Percentiles rank a stretch among this genome's conserved stretches.
phyloP scores from a whole-genome alignment of 768 basidiomycete species.

The Daedalea quercina region DNA sequence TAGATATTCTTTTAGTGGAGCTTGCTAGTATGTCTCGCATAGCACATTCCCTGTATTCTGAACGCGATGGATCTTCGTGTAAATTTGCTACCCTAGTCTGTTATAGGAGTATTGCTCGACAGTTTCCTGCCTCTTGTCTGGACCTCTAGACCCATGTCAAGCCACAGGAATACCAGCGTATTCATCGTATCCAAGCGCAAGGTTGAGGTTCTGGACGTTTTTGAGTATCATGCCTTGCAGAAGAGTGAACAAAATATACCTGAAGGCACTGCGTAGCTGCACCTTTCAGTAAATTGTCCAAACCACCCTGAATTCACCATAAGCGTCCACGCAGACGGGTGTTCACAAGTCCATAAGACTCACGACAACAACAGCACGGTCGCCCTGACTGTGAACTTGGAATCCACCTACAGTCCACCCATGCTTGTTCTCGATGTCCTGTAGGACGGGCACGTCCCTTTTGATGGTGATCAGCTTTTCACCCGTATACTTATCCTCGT shows the following conservation, averaged over 20 bases:
- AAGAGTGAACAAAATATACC: constrained; percentile 40
- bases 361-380: constrained; percentile 91
- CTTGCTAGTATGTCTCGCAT: no score
- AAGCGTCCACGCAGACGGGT: neutral
- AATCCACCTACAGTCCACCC: constrained; percentile 90
- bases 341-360: constrained; percentile 23
- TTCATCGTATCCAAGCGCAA: constrained; percentile 84
- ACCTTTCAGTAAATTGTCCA: constrained; percentile 96
- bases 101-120: no score
- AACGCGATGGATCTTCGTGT: no score
- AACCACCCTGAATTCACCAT: constrained; percentile 55
- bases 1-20: no score
- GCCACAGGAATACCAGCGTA: constrained; percentile 65
- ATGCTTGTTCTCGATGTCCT: constrained; percentile 75
- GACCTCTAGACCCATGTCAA: neutral
- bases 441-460: constrained; percentile 65
- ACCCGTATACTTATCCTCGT: constrained; percentile 66
- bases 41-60: no score
- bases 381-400: constrained; percentile 85
- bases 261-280: constrained; percentile 99
- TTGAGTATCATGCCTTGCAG: neutral
- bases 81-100: no score
- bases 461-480: constrained; percentile 70
- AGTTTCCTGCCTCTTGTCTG: no score
- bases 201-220: constrained; percentile 69